Conservation (phyloP, 1,284 basidiomycete genomes). For the Bondarzewia mesenterica region DNA sequence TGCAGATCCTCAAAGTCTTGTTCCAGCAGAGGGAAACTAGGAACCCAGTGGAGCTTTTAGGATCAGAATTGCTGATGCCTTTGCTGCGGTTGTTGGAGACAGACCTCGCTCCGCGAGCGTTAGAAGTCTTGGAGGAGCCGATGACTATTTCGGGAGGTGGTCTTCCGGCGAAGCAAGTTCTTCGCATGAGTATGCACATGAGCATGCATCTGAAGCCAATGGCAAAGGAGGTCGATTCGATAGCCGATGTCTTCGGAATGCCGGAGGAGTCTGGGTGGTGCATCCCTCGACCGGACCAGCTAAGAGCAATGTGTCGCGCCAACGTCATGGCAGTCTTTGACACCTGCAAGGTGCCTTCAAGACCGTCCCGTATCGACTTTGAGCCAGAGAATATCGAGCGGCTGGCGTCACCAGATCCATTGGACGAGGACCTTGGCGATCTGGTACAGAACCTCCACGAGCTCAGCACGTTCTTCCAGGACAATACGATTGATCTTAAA, state of each 20-base stretch:
- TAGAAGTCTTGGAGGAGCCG: slow-evolving; percentile 89
- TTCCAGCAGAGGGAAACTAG: slow-evolving; percentile 82
- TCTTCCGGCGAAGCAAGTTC: slow-evolving; percentile 74
- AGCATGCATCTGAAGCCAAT: slow-evolving; percentile 37
- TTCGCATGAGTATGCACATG: slow-evolving; percentile 67
- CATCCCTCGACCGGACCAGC: slow-evolving; percentile 57
- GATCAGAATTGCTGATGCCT: slow-evolving; percentile 87
- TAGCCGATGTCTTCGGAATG: slow-evolving; percentile 72
- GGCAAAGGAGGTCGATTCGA: slow-evolving; percentile 37
- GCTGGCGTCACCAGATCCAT: slow-evolving; percentile 25
- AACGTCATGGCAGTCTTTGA: slow-evolving; percentile 83
- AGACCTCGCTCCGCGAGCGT: slow-evolving; percentile 76
- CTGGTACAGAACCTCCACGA: slow-evolving; percentile 83
- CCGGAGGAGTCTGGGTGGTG: slow-evolving; percentile 83
- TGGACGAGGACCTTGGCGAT: slow-evolving; percentile 71
- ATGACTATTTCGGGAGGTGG: slow-evolving; percentile 73
- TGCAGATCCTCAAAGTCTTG: slow-evolving; percentile 85
- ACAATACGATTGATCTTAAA: slow-evolving; percentile 25
- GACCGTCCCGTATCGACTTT: slow-evolving; percentile 67
- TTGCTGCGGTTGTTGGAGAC: slow-evolving; percentile 81
- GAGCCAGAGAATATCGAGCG: slow-evolving; percentile 40
- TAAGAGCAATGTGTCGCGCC: slow-evolving; percentile 56
- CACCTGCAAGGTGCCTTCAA: slow-evolving; percentile 67
- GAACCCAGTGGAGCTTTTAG: slow-evolving; percentile 64
- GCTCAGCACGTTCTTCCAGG: slow-evolving; percentile 81